These are phyloP conservation scores for Backusella luteola DNA, from an alignment of 192 early-diverging fungal species.

Conservation along the genomic window DNA sequence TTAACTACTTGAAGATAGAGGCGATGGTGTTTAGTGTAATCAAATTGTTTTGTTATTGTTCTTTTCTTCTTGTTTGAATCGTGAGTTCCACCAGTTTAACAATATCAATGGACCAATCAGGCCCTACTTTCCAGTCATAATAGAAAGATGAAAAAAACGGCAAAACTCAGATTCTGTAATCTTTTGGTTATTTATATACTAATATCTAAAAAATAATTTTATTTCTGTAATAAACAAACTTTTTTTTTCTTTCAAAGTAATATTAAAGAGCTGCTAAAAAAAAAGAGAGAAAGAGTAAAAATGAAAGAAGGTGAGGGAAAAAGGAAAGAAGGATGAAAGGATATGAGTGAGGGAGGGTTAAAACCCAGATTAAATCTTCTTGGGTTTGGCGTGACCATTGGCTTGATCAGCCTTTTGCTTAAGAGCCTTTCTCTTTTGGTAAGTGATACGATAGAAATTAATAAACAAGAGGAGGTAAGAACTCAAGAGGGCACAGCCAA, in stretches of 20 bases:
- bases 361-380: conserved; percentile 9
- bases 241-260: background rate
- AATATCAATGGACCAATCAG: background rate
- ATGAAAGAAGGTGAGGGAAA: background rate
- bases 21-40: background rate
- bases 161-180: background rate
- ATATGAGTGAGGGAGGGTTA: background rate
- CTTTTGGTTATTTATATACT: background rate
- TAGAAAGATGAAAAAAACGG: background rate
- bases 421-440: conserved; percentile 53
- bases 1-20: background rate
- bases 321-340: background rate
- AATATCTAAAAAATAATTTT: conserved; percentile 6
- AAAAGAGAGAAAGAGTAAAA: background rate
- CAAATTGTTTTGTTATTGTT: background rate
- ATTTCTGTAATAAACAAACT: background rate
- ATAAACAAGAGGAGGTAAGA: conserved; percentile 84
- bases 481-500: conserved; percentile 73
- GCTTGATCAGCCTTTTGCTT: background rate
- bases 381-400: conserved; percentile 25
- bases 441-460: conserved; percentile 83
- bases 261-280: background rate
- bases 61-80: background rate
- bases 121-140: background rate
- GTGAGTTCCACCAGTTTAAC: background rate